Base-by-base conservation (phyloP, 2,329 filamentous ascomycete genomes). In the Beauveria asiatica region DNA sequence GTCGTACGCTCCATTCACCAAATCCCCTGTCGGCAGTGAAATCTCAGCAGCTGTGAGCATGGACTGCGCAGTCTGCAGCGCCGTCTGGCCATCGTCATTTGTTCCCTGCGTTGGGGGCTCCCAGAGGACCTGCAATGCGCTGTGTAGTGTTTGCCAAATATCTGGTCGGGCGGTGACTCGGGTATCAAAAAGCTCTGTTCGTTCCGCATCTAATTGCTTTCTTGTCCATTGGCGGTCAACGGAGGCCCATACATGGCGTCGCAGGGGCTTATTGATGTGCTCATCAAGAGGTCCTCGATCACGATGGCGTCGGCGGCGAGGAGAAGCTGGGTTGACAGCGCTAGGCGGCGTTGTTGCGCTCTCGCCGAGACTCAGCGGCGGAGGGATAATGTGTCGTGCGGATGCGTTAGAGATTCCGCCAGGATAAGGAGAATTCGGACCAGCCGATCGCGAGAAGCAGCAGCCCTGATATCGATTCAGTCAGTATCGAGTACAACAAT, bases 121-220 rank as follows among this genome's bases (percentile, higher is more conserved):
- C 75, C 87, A 87, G 63, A 96, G 71, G 7, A 89, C 76, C 62
- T 88, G 82, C 19, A 91, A 78, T 0, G 86, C 88, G 1, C 84
- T 77, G 50, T 81, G 81, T 16, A 97, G 73, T 0, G 89, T 87
- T 66, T 84, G 84, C 93, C 93, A 97, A 27, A 94, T 82, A 72
- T 96, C 90, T 5, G 80, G 68, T 4, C 84, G 81, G 2, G 91
- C 91, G 0, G 88, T 89, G 17, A 95, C 90, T 51, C 91, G 80
- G 1, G 92, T 97, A 63, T 97, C 92, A 73, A 96, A 97, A 78
- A 95, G 97, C 63, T 91, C 91, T 53, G 75, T 76, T 53, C 93
- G 83, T 74, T 96, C 90, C 37, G 79, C 80, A 61, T 85, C 83
- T 2, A 96, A 77, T 57, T 87, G 77, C 17, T 74, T 69, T n/a